phyloP scores from a whole-genome alignment of 768 basidiomycete species.

The Leccinum olivaceopallidum region DNA sequence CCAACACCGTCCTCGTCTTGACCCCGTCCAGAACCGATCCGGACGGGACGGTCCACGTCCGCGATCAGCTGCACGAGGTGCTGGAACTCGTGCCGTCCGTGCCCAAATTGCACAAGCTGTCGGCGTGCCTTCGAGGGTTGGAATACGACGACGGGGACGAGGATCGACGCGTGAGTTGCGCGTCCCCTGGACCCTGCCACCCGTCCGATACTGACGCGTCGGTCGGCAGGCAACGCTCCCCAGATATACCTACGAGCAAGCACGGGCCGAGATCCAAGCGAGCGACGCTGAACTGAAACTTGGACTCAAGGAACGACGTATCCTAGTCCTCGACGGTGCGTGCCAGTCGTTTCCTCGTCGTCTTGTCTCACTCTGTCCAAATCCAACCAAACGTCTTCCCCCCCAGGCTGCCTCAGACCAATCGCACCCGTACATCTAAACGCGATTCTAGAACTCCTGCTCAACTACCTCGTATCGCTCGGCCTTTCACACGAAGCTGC shows the following conservation, averaged over 20 bases:
- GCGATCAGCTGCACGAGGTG: slow-evolving; percentile 80
- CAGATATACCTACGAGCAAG: slow-evolving; percentile 56
- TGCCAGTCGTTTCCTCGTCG: too few relatives aligned
- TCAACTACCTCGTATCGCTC: slow-evolving; percentile 71
- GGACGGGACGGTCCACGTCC: slow-evolving; percentile 59
- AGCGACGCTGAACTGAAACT: slow-evolving; percentile 71
- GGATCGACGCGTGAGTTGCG: slow-evolving; percentile 34
- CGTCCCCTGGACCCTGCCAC: not conserved
- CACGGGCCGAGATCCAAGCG: slow-evolving; percentile 70
- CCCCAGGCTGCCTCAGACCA: slow-evolving; percentile 77
- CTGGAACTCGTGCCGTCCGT: slow-evolving; percentile 80
- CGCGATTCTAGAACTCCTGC: slow-evolving; percentile 70
- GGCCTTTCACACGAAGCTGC: slow-evolving; percentile 53
- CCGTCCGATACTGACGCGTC: not conserved
- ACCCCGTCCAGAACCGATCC: slow-evolving; percentile 44
- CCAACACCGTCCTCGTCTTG: slow-evolving; percentile 82
- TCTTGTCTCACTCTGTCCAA: too few relatives aligned
- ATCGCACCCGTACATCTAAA: slow-evolving; percentile 67
- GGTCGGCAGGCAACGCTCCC: slow-evolving; percentile 37
- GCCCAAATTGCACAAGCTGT: slow-evolving; percentile 72
- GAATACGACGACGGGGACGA: slow-evolving; percentile 70
- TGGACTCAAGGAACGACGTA: slow-evolving; percentile 65
- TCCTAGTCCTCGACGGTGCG: slow-evolving; percentile 74
- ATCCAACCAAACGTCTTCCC: too few relatives aligned
- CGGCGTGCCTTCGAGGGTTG: slow-evolving; percentile 56